A percentile compares a stretch with the other conserved stretches of the same genome.
These are phyloP conservation scores for Populus hybrid DNA, from an alignment of 441 rosid species.

Conservation along the genomic window DNA sequence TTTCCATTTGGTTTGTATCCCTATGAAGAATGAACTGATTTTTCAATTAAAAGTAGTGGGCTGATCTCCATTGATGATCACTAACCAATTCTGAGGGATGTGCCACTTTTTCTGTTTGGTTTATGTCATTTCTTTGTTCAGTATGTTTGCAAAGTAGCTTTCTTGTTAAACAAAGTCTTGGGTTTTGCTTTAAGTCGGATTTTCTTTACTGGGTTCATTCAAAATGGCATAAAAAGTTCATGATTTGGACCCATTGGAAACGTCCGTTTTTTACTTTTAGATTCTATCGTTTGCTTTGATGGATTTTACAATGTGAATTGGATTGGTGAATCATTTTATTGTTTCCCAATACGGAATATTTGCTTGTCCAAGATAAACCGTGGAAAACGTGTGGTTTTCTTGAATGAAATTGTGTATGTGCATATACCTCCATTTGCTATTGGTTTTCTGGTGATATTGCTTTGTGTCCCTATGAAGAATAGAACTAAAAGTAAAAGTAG, in stretches of 20 bases:
- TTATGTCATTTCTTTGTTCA: background rate
- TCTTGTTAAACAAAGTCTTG: background rate
- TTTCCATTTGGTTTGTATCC: slow-evolving; percentile 12
- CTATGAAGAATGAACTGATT: slow-evolving; percentile 21
- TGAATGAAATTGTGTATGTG: background rate
- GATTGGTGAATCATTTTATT: background rate
- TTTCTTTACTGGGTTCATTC: background rate
- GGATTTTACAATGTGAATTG: background rate
- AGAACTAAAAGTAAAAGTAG: background rate
- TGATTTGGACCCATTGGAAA: background rate
- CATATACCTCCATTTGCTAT: too few relatives aligned
- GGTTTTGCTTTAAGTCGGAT: background rate
- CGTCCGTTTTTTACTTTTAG: background rate
- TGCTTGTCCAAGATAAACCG: background rate
- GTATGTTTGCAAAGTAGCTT: background rate
- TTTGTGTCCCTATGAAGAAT: background rate
- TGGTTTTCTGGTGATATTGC: background rate
- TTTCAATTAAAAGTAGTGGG: slow-evolving; percentile 20
- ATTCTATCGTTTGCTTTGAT: background rate
- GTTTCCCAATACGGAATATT: background rate
- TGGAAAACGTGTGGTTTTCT: background rate
- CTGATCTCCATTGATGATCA: slow-evolving; percentile 17
- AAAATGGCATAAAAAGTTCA: background rate
- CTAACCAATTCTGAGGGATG: slow-evolving; percentile 4
- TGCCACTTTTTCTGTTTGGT: background rate